Conservation (phyloP, 2,329 filamentous ascomycete species). For the Ophiobolus disseminans region DNA sequence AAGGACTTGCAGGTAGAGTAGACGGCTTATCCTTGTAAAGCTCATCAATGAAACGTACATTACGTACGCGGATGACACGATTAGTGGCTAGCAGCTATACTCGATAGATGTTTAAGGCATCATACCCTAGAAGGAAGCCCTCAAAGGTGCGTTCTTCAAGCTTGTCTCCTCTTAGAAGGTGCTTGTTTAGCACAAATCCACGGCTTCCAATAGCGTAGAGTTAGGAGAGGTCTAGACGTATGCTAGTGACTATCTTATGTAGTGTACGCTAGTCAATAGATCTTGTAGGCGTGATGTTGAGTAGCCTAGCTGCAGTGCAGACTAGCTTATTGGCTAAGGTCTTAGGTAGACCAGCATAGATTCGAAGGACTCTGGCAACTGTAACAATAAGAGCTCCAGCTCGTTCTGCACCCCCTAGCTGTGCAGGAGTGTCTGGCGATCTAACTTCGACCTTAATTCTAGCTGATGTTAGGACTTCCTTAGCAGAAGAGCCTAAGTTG, state of each 20-base stretch:
- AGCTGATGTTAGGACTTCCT: neutral
- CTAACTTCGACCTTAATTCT: slow-evolving; percentile 4
- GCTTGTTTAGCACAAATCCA: neutral
- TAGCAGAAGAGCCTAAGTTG: slow-evolving; percentile 1
- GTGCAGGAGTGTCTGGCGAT: neutral
- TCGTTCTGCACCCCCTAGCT: slow-evolving; percentile 3
- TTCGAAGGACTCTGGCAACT: neutral
- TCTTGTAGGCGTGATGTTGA: slow-evolving; percentile 14
- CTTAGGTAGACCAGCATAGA: slow-evolving; percentile 8
- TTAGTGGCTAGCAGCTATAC: slow-evolving; percentile 11
- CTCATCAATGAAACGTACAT: slow-evolving; percentile 9
- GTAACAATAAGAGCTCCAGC: slow-evolving; percentile 8
- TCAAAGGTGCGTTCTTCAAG: slow-evolving; percentile 10
- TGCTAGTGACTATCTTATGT: too few species aligned
- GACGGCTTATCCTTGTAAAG: slow-evolving; percentile 4
- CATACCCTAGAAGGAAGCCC: slow-evolving; percentile 19
- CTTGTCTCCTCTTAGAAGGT: slow-evolving; percentile 6
- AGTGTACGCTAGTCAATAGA: slow-evolving; percentile 2
- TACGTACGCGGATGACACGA: slow-evolving; percentile 7
- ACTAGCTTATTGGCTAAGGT: slow-evolving; percentile 7
- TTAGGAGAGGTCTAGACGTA: neutral
- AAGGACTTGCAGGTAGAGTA: neutral
- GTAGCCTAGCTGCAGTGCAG: slow-evolving; percentile 12
- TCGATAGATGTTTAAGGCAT: slow-evolving; percentile 17
- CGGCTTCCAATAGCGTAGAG: neutral